Evolutionary conservation across 208 protist genomes (phyloP), one percentile per base, ranked within the genome.

Genomic region (Trypanosoma platydactyli): DNA sequence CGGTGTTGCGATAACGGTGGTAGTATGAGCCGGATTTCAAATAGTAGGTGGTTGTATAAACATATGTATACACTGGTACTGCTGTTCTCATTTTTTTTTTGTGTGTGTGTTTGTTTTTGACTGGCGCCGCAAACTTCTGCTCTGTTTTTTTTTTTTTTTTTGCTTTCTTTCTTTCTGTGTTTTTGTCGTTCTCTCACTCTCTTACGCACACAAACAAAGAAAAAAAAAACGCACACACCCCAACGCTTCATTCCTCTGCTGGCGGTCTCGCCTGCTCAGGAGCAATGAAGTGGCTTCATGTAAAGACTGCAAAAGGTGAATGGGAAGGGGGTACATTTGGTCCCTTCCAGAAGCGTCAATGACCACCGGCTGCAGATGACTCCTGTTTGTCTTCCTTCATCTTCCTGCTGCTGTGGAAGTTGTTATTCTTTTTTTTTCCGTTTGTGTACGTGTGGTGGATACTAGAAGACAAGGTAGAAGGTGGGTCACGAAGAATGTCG

Each of bases 101-200:
- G 6, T 38, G 11, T 44, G 53, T 44, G 16, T 16, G 13, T 15
- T 49, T 54, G 16, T 54, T 3, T 3, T 54, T 54, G 49, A 54
- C 13, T 30, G 3, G 16, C 25, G 13, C 25, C 25, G 16, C 29
- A 30, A 25, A 30, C 24, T 30, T 30, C 22, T 54, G 16, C 24
- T 1, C 16, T 30, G 5, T 25, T 24, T 3, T 57, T 57, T 22
- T 57, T 57, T 4, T 35, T 57, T 20, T 9, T 57, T 57, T 16
- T 1, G 45, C 49, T 65, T 27, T 79, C 15, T 58, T 55, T 65
- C 25, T 69, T 46, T 73, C 6, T 64, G 1, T 41, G 12, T 63
- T 13, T 29, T 15, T 30, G 44, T 33, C 58, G 35, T 22, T 35
- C 24, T 33, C 41, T 30, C 24, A n/a, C n/a, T n/a, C n/a, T n/a